Evolutionary conservation across 805 yeast genomes (phyloP), one percentile per base, ranked within the genome.

Genomic region (Kluyveromyces wickerhamii): DNA sequence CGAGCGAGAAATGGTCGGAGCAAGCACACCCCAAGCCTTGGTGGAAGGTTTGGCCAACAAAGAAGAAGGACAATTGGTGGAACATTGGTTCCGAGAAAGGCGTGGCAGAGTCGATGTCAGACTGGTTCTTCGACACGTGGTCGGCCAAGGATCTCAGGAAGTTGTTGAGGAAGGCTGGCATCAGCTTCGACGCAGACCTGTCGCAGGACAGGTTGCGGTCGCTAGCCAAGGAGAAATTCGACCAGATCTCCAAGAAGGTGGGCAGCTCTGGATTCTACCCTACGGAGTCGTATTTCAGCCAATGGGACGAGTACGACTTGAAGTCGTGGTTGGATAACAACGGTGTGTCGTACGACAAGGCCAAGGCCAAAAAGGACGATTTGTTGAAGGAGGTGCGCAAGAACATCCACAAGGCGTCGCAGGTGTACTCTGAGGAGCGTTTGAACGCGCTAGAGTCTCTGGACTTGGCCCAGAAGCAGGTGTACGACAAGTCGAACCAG

Each of bases 61-160:
- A 20, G 36, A 41, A 26, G 21, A 27, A 32, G 13, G 31, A 23
- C 24, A 17, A 18, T 24, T 20, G 26, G 27, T 29, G 35, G 33
- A 33, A 27, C 21, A 21, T 27, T 14, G 29, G 18, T 12, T 29
- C 31, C 12, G 24, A 26, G 18, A 18, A 13, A n/a, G 27, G 35
- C 35, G 18, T 29, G 5, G 14, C 33, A 14, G 33, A 33, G 27
- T 49, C 41, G 4, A 45, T 52, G 7, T 44, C 54, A 16, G 63
- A 62, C 17, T 72, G 77, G 77, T 39, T 71, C n/a, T 71, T 72
- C 39, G 60, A 59, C 15, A 62, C 73, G 11, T 70, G 75, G 75
- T 49, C 65, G 4, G 36, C 44, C 10, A 43, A 45, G 9, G 58
- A 57, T 18, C 46, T 70, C 44, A 49, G 57, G 32, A 47, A 44